Evolutionary conservation across 306 rosid species (phyloP), one percentile per base, ranked within the genome.

Genomic region (Fragaria ananassa): DNA sequence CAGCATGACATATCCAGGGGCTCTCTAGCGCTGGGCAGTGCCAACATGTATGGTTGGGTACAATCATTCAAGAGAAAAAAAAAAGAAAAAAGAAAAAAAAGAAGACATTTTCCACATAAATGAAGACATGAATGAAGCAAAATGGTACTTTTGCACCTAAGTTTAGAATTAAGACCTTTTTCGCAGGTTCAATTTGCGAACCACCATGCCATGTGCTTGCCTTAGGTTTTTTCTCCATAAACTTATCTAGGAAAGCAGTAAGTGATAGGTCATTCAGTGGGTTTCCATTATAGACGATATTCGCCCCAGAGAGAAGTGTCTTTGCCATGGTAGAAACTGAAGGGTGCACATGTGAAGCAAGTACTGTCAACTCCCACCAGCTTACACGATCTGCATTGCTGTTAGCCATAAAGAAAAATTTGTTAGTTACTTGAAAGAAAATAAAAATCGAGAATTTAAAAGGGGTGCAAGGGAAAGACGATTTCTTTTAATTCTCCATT

Each of bases 181-280:
- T 88, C 71, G 92, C 83, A 74, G 99, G 99, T 89, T 95, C 99
- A 78, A 92, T 95, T 86, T 90, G 91, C 35, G 99, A 92, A 83
- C 87, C 97, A 72, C 99, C 99, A 76, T 92, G 98, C 99, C 99
- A 95, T 54, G 93, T 57, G 72, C 83, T 92, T 74, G 87, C 69
- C 79, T 92, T 92, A 2, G 99, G 85, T 82, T 95, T 95, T 83
- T 95, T 95, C 88, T 95, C 99, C 99, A 95, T 92, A 81, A 95
- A 91, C 80, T 95, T 95, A 83, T 95, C 99, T 12, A 95, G 82
- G 85, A 95, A 95, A 81, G 99, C 97, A 61, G 98, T 50, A 6
- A 92, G 85, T 12, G 96, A 87, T 12, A 90, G 84, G 76, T 92
- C 99, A 50, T 87, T 81, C 50, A 95, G 78, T 0, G 99, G 99